Conservation (phyloP, 129 eudicot species). For the Helichrysum umbraculigerum region DNA sequence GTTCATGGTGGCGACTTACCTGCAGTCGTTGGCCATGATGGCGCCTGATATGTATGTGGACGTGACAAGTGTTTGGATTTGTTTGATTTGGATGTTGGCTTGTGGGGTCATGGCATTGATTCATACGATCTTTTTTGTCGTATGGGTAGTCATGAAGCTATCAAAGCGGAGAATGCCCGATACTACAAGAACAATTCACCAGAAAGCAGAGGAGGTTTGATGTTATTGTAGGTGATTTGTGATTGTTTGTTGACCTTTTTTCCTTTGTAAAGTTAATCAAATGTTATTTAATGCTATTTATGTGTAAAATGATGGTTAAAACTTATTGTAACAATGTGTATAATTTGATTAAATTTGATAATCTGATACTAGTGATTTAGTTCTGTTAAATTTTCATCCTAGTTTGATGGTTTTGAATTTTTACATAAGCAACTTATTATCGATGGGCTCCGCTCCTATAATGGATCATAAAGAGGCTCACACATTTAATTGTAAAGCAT, state of each 20-base stretch:
- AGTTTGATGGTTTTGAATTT: background rate
- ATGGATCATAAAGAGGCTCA: background rate
- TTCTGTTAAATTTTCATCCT: background rate
- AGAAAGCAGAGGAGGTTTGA: slow-evolving; percentile 3
- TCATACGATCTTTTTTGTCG: slow-evolving; percentile 31
- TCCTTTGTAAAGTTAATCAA: background rate
- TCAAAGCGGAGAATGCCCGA: slow-evolving; percentile 15
- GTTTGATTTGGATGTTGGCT: slow-evolving; percentile 27
- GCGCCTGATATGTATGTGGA: slow-evolving; percentile 30
- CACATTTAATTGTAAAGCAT: background rate
- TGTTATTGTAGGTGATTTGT: background rate
- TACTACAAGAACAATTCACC: background rate
- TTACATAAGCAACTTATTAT: background rate
- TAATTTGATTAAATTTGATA: background rate
- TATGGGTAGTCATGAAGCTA: slow-evolving; percentile 30
- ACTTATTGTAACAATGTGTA: background rate
- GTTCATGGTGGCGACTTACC: slow-evolving; percentile 26
- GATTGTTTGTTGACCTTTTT: background rate
- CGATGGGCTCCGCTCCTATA: background rate
- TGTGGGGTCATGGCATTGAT: slow-evolving; percentile 32
- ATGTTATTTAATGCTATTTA: background rate
- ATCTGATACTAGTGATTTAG: background rate
- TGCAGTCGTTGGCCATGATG: slow-evolving; percentile 20
- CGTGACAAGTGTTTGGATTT: slow-evolving; percentile 13
- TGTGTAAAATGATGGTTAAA: background rate